Conservation (phyloP, 345 rosid genomes). For the Boechera stricta region DNA sequence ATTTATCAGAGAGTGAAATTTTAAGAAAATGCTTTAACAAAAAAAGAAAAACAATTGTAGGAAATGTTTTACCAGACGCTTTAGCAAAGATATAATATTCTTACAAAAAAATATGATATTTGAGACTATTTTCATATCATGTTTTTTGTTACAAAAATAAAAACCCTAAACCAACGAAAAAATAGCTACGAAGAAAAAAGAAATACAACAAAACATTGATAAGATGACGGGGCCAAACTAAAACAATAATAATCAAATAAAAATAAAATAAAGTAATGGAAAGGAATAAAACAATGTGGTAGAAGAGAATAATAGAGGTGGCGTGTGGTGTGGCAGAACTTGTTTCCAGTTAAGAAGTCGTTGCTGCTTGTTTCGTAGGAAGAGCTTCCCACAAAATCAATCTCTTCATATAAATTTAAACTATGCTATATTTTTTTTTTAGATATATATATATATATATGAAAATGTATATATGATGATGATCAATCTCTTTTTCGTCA, state of each 20-base stretch:
- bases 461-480: background rate
- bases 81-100: background rate
- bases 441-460: background rate
- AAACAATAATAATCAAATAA: background rate
- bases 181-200: background rate
- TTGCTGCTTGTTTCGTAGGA: background rate
- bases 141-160: background rate
- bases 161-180: background rate
- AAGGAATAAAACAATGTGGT: conserved; percentile 20
- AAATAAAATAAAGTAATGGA: background rate
- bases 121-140: background rate
- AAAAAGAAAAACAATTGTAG: background rate
- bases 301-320: conserved; percentile 14
- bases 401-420: background rate
- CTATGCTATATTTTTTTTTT: background rate
- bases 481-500: background rate
- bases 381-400: background rate
- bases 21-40: no score
- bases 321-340: conserved; percentile 12
- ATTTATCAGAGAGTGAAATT: background rate
- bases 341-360: conserved; percentile 19
- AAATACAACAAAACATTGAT: background rate
- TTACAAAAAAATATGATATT: background rate
- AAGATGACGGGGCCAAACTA: background rate
- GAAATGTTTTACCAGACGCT: background rate